Percentiles rank a stretch among this genome's conserved stretches.
phyloP scores from a whole-genome alignment of 306 rosid genomes.

The Citrullus amarus region DNA sequence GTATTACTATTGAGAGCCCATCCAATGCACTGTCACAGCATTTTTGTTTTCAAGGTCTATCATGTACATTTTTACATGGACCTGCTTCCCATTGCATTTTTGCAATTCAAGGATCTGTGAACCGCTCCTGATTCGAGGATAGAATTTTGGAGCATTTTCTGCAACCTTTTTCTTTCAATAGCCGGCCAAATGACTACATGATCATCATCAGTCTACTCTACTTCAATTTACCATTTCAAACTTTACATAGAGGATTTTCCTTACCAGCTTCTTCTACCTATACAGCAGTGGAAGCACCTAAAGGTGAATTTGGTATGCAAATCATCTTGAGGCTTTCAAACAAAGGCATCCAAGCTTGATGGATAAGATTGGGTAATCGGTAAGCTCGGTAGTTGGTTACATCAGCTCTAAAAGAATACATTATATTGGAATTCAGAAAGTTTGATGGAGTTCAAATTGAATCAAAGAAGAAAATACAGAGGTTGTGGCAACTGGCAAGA shows the following conservation, averaged over 20 bases:
- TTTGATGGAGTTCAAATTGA: not conserved
- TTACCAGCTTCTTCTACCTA: no score
- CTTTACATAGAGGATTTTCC: no score
- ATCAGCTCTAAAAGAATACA: not conserved
- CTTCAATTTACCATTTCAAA: no score
- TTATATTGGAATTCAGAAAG: not conserved
- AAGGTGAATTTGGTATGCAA: no score
- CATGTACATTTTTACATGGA: not conserved
- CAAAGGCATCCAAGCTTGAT: not conserved
- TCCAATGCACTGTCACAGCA: not conserved
- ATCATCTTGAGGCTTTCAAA: no score
- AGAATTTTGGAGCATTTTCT: not conserved
- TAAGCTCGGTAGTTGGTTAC: not conserved
- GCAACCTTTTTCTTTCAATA: no score
- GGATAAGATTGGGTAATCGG: not conserved
- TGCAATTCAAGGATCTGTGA: not conserved
- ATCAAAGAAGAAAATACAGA: not conserved
- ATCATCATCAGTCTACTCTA: no score
- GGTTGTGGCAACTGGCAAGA: not conserved
- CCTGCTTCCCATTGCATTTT: not conserved
- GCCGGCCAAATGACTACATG: no score
- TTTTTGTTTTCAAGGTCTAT: not conserved
- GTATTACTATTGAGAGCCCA: not conserved
- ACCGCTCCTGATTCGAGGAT: not conserved
- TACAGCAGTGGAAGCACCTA: no score